Percentiles rank a stretch among this genome's conserved stretches.
These are phyloP conservation scores for Cladosporium sp. DNA, from an alignment of 2,329 filamentous ascomycete species.

Conservation along the genomic window DNA sequence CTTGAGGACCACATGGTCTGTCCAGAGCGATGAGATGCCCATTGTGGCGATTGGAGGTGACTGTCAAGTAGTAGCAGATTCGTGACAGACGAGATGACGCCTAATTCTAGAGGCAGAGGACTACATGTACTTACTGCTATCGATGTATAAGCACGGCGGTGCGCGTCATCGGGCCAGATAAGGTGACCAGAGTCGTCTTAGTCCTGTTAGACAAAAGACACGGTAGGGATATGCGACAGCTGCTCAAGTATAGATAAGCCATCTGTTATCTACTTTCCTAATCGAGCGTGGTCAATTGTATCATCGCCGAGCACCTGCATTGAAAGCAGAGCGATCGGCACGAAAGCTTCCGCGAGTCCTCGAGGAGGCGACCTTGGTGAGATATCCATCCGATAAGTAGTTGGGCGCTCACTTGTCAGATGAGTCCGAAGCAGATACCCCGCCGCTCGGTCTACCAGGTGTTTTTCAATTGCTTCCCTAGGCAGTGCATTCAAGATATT, in stretches of 20 bases:
- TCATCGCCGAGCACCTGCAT: too few species aligned
- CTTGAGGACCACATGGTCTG: slow-evolving; percentile 17
- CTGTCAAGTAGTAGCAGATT: not conserved
- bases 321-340: too few species aligned
- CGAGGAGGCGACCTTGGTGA: too few species aligned
- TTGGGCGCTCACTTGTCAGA: too few species aligned
- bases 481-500: too few species aligned
- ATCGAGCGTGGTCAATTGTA: not conserved
- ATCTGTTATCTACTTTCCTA: not conserved
- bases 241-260: not conserved
- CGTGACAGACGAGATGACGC: not conserved
- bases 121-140: not conserved
- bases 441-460: too few species aligned
- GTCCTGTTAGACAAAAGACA: not conserved
- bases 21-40: slow-evolving; percentile 1
- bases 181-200: not conserved
- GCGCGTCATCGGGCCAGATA: not conserved
- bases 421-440: too few species aligned
- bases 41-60: not conserved
- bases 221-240: not conserved
- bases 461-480: too few species aligned
- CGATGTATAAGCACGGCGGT: too few species aligned
- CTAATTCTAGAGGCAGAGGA: too few species aligned
- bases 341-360: too few species aligned
- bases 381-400: too few species aligned